These are phyloP conservation scores for Letharia columbiana DNA, from an alignment of 495 filamentous ascomycete species.

Conservation along the genomic window DNA sequence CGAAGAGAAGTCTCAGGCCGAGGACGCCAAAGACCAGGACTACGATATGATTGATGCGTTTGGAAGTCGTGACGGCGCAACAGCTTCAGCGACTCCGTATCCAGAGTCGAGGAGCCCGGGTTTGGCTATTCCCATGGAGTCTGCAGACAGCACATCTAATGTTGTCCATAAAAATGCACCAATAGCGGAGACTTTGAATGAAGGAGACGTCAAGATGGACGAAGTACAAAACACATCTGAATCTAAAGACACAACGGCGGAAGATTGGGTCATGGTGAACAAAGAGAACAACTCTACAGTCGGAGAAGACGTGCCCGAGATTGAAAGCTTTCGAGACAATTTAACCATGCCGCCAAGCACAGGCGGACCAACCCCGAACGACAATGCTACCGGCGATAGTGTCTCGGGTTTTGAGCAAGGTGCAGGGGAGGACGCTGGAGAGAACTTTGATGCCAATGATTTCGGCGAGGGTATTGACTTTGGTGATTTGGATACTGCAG, in stretches of 20 bases:
- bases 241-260: slow-evolving; percentile 34
- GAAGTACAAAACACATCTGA: slow-evolving; percentile 6
- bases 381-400: slow-evolving; percentile 28
- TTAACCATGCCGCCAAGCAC: slow-evolving; percentile 12
- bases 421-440: slow-evolving; percentile 21
- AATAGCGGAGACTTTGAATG: background rate
- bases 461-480: slow-evolving; percentile 42
- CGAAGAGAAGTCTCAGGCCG: slow-evolving; percentile 46
- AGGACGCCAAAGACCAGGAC: slow-evolving; percentile 18
- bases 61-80: slow-evolving; percentile 9
- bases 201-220: slow-evolving; percentile 2
- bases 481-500: slow-evolving; percentile 52
- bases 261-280: slow-evolving; percentile 55
- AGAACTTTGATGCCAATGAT: slow-evolving; percentile 36
- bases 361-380: slow-evolving; percentile 20
- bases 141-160: slow-evolving; percentile 4
- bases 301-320: slow-evolving; percentile 16
- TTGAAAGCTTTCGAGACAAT: slow-evolving; percentile 21
- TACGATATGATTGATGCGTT: slow-evolving; percentile 20
- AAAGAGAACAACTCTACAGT: slow-evolving; percentile 33
- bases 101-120: slow-evolving; percentile 10
- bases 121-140: slow-evolving; percentile 1
- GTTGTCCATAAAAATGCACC: background rate
- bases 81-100: slow-evolving; percentile 1
- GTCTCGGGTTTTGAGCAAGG: slow-evolving; percentile 29